phyloP scores from a whole-genome alignment of 768 basidiomycete genomes.

The Termitomyces bulborhizus region DNA sequence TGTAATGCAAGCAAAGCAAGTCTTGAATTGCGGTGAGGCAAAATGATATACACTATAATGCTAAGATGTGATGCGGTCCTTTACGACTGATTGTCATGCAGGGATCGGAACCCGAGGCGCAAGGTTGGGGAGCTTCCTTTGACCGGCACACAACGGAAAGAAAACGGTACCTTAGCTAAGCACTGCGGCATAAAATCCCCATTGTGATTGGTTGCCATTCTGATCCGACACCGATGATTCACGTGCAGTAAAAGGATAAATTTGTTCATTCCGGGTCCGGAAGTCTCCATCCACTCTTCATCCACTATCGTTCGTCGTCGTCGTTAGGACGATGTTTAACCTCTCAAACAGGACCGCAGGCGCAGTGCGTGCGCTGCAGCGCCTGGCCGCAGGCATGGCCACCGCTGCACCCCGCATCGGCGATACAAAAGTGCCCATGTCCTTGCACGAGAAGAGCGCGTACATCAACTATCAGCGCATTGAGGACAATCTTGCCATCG shows the following conservation, averaged over 20 bases:
- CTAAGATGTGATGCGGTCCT: not conserved
- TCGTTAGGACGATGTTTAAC: slow-evolving; percentile 55
- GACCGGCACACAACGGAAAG: not conserved
- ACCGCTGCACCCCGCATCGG: slow-evolving; percentile 77
- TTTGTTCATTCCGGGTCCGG: slow-evolving; percentile 30
- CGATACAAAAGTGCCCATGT: slow-evolving; percentile 88
- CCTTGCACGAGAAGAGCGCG: slow-evolving; percentile 71
- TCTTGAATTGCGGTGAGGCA: not conserved
- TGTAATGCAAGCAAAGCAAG: not conserved
- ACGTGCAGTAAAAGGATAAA: slow-evolving; percentile 35
- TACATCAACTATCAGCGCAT: slow-evolving; percentile 97
- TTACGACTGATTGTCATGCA: not conserved
- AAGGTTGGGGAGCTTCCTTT: not conserved
- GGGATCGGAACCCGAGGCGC: not conserved
- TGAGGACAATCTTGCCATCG: slow-evolving; percentile 90
- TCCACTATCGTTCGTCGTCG: slow-evolving; percentile 20
- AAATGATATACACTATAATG: not conserved
- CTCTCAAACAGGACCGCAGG: slow-evolving; percentile 47
- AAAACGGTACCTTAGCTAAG: slow-evolving; percentile 7
- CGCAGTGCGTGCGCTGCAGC: slow-evolving; percentile 47
- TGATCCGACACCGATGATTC: slow-evolving; percentile 21
- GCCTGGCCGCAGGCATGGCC: slow-evolving; percentile 67
- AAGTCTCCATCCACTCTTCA: slow-evolving; percentile 24
- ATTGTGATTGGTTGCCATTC: slow-evolving; percentile 26
- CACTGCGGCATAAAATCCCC: slow-evolving; percentile 15